These are phyloP conservation scores for Hevea brasiliensis DNA, from an alignment of 345 rosid genomes.

Conservation along the genomic window DNA sequence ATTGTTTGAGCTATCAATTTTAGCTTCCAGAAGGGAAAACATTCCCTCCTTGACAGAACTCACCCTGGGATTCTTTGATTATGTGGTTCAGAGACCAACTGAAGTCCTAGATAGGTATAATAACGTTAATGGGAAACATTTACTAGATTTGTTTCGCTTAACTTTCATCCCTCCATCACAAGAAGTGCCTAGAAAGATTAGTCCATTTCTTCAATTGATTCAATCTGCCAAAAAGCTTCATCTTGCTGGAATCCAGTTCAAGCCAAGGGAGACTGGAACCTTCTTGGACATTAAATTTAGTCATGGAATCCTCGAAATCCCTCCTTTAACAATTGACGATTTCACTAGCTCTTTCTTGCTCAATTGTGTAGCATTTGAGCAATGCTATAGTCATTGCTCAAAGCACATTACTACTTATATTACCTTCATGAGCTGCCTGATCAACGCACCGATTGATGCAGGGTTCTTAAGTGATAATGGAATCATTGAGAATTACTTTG, in stretches of 20 bases:
- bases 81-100: neutral
- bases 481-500: constrained; percentile 53
- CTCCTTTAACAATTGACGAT: constrained; percentile 43
- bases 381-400: constrained; percentile 43
- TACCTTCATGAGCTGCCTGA: constrained; percentile 52
- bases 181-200: constrained; percentile 3
- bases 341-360: constrained; percentile 42
- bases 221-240: constrained; percentile 50
- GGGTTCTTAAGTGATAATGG: constrained; percentile 44
- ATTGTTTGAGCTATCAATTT: constrained; percentile 29
- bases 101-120: neutral
- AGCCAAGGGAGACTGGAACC: constrained; percentile 34
- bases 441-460: constrained; percentile 46
- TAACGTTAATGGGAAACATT: neutral
- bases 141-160: constrained; percentile 49
- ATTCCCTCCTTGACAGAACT: constrained; percentile 34
- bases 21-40: neutral
- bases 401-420: constrained; percentile 52
- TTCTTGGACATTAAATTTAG: constrained; percentile 49
- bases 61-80: constrained; percentile 49
- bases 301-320: constrained; percentile 52
- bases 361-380: constrained; percentile 57
- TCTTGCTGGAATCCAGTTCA: constrained; percentile 41
- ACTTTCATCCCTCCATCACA: constrained; percentile 36
- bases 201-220: constrained; percentile 30